Base-by-base conservation (phyloP, 768 basidiomycete species). In the Collybiopsis luxurians region DNA sequence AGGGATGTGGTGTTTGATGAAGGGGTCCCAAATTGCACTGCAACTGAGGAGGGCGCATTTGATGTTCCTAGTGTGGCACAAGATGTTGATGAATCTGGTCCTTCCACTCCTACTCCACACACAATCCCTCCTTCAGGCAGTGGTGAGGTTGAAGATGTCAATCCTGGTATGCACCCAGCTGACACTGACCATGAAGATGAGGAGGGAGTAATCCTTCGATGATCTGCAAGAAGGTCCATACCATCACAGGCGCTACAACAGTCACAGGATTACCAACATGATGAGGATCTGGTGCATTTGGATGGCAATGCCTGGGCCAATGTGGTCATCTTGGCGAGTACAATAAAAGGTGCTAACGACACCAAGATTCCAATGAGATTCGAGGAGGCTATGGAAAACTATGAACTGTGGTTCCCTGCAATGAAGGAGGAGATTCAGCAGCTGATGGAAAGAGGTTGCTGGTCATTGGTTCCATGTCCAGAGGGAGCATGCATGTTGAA, bases 1-100 rank as follows among this genome's bases (percentile, higher is more conserved):
- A 48, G 55, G 6, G 43, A 62, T 28, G 56, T 62, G 2, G 44
- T 59, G 10, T 62, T 62, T 46, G 61, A 62, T 19, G 42, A 44
- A 24, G 42, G 42, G 5, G n/a, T 24, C n/a, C 17, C n/a, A n/a
- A 5, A n/a, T 17, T 9, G n/a, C 5, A 44, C 42, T 44, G n/a
- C 9, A 19, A 17, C 23, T 24, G 42, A 44, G 42, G 6, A 6
- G 9, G 42, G 24, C n/a, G 9, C 23, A 44, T n/a, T 17, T 44
- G 42, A 44, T 44, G 24, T 17, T 17, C 6, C 42, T 19, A 5
- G 7, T 24, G 42, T 44, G n/a, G n/a, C 42, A 44, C 42, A 5
- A 7, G 6, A 44, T 7, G 24, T 44, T 9, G 13, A 34, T 34
- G 31, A n/a, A n/a, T n/a, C 31, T 13, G 31, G 6, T 34, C 31